Percentiles rank a stretch among this genome's conserved stretches.
These are phyloP conservation scores for Moesziomyces sp. DNA, from an alignment of 1,284 basidiomycete genomes.

Conservation along the genomic window DNA sequence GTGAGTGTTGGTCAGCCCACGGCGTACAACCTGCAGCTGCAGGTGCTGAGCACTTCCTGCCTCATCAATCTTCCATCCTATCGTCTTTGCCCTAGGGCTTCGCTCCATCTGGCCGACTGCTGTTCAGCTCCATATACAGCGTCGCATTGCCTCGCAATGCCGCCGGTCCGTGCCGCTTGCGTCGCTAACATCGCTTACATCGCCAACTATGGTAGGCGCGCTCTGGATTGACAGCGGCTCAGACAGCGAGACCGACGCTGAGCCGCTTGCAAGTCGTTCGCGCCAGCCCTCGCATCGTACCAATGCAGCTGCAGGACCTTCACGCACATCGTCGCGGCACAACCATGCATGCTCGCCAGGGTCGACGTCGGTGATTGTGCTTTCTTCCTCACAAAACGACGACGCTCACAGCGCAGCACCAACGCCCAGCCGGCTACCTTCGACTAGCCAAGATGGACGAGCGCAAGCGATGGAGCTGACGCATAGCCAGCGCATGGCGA, in stretches of 20 bases:
- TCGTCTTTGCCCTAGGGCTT: no score
- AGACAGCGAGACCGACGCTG: constrained; percentile 22
- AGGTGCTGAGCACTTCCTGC: not conserved
- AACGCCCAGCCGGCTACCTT: not conserved
- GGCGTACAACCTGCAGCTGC: no score
- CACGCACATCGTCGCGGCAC: constrained; percentile 21
- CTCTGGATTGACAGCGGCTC: constrained; percentile 43
- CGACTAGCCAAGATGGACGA: not conserved
- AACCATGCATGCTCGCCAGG: constrained; percentile 7
- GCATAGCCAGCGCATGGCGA: constrained; percentile 14
- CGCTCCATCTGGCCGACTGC: no score
- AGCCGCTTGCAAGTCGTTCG: not conserved
- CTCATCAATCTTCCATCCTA: no score
- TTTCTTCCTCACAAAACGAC: constrained; percentile 34
- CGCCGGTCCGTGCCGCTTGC: not conserved
- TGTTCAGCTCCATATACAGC: not conserved
- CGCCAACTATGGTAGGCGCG: constrained; percentile 31
- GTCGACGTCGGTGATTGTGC: constrained; percentile 20
- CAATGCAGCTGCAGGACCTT: constrained; percentile 13
- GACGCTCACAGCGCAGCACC: not conserved
- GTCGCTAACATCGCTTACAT: not conserved
- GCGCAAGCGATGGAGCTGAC: constrained; percentile 1
- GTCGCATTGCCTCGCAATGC: constrained; percentile 8
- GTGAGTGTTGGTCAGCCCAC: no score
- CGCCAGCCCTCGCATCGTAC: not conserved